Conservation (phyloP, 306 rosid genomes). For the Glycine latifolia region DNA sequence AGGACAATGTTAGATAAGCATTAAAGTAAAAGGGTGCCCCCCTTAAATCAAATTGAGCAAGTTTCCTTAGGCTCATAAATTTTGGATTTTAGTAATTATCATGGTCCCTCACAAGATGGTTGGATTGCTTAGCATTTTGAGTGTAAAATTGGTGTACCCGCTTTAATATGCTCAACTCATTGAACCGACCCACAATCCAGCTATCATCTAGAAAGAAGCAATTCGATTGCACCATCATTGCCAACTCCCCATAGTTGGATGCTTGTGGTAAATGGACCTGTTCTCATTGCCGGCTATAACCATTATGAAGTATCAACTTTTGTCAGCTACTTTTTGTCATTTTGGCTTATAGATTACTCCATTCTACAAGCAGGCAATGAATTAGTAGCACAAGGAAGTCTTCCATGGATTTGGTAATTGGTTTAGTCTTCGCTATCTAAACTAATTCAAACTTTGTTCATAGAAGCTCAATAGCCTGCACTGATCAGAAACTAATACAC, state of each 20-base stretch:
- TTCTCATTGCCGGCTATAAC: slow-evolving; percentile 33
- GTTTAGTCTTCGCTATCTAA: neutral
- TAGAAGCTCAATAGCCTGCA: neutral
- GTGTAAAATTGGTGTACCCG: slow-evolving; percentile 52
- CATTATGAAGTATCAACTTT: slow-evolving; percentile 36
- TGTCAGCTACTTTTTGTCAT: slow-evolving; percentile 34
- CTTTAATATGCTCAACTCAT: slow-evolving; percentile 33
- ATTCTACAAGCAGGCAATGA: slow-evolving; percentile 28
- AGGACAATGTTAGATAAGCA: slow-evolving; percentile 42
- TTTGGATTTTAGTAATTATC: slow-evolving; percentile 14
- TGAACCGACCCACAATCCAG: slow-evolving; percentile 51
- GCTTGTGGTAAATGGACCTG: slow-evolving; percentile 50
- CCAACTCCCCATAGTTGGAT: slow-evolving; percentile 53
- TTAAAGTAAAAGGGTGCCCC: neutral
- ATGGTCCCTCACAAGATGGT: slow-evolving; percentile 27
- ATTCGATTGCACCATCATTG: slow-evolving; percentile 53
- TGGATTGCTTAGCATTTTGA: slow-evolving; percentile 35
- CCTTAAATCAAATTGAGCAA: slow-evolving; percentile 32
- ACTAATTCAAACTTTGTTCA: slow-evolving; percentile 15
- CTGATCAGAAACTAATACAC: neutral
- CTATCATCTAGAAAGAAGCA: slow-evolving; percentile 44
- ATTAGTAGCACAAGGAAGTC: slow-evolving; percentile 17
- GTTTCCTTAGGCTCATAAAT: slow-evolving; percentile 6
- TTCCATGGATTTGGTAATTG: slow-evolving; percentile 35
- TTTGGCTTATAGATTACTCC: slow-evolving; percentile 15